Evolutionary conservation across 352 stramenopile species (phyloP).

Genomic region (Globisporangium rhizosaccharum): DNA sequence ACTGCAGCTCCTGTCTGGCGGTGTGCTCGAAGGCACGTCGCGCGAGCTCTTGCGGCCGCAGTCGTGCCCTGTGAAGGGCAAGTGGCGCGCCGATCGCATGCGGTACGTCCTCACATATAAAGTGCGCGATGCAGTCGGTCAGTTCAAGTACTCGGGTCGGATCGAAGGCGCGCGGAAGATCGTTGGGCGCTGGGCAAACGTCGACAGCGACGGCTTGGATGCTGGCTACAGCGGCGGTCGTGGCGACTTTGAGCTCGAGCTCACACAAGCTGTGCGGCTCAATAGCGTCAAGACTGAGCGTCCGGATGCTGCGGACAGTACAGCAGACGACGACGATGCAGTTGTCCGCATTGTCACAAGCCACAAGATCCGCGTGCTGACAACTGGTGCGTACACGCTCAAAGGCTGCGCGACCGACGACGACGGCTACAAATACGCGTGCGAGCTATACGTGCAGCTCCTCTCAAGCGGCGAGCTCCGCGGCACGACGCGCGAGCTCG

Average conservation of each 20-base stretch:
- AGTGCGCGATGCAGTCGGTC: constrained; percentile 55
- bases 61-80: constrained; percentile 37
- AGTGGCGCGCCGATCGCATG: constrained; percentile 50
- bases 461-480: constrained; percentile 24
- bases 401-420: constrained; percentile 56
- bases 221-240: constrained; percentile 47
- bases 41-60: constrained; percentile 59
- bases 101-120: constrained; percentile 57
- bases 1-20: constrained; percentile 47
- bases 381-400: constrained; percentile 45
- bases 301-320: not conserved
- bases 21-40: constrained; percentile 44
- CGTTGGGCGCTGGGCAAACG: constrained; percentile 52
- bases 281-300: no score
- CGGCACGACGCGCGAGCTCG: constrained; percentile 40
- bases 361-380: constrained; percentile 31
- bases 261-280: constrained; percentile 22
- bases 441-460: constrained; percentile 45
- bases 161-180: constrained; percentile 28
- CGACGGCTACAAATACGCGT: constrained; percentile 73
- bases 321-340: constrained; percentile 17
- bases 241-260: constrained; percentile 50
- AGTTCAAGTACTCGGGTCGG: constrained; percentile 56
- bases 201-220: constrained; percentile 37
- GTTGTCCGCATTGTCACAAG: not conserved